Percentiles rank a stretch among this genome's conserved stretches.
Evolutionary conservation across 2,329 filamentous ascomycete species (phyloP).

Genomic region (Clonostachys byssicola): DNA sequence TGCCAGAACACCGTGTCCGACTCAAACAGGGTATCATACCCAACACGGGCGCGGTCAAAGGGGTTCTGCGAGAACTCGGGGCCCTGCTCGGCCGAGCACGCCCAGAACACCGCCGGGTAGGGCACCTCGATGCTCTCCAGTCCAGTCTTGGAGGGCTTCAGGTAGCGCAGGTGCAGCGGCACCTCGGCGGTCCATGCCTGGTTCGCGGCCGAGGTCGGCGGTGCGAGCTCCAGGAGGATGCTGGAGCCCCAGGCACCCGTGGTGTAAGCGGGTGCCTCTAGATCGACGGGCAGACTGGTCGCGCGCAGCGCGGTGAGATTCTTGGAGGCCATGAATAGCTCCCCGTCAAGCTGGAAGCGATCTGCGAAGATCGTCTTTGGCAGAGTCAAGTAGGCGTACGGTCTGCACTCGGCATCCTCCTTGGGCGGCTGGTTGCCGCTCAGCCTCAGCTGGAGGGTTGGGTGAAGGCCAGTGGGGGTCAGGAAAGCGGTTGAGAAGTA

Average conservation of each 20-base stretch:
- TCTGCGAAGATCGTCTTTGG: conserved; percentile 81
- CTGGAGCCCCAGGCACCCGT: conserved; percentile 74
- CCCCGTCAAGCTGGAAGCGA: conserved; percentile 76
- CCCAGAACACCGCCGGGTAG: conserved; percentile 87
- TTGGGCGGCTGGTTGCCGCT: conserved; percentile 39
- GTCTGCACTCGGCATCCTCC: conserved; percentile 57
- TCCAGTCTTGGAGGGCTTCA: conserved; percentile 56
- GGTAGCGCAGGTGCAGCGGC: conserved; percentile 82
- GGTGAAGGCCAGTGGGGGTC: conserved; percentile 78
- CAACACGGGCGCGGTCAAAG: conserved; percentile 81
- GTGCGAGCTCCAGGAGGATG: conserved; percentile 69
- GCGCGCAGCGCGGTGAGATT: conserved; percentile 62
- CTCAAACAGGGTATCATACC: conserved; percentile 79
- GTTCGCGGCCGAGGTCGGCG: conserved; percentile 32
- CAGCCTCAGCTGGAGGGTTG: conserved; percentile 68
- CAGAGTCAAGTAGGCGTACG: conserved; percentile 79
- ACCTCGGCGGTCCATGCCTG: conserved; percentile 63
- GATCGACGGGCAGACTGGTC: conserved; percentile 66
- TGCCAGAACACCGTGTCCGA: conserved; percentile 84
- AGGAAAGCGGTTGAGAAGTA: conserved; percentile 62
- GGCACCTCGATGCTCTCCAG: conserved; percentile 58
- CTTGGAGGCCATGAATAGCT: conserved; percentile 75
- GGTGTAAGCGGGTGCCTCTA: conserved; percentile 86
- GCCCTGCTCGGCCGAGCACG: conserved; percentile 65
- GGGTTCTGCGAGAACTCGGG: conserved; percentile 72